These are phyloP conservation scores for Geotrichum citri-aurantii DNA, from an alignment of 1,139 yeast species.

Conservation along the genomic window DNA sequence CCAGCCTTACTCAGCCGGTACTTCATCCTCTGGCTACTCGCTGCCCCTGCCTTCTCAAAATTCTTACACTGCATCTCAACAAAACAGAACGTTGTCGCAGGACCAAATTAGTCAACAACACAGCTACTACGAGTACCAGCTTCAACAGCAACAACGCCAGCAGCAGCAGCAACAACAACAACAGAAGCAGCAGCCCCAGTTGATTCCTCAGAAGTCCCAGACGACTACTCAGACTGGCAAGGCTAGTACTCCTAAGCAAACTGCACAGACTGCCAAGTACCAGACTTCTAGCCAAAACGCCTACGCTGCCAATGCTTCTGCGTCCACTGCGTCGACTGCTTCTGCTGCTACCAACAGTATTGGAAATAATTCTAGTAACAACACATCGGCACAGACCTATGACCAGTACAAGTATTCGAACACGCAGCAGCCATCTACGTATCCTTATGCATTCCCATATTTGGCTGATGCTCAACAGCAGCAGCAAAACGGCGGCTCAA, in stretches of 20 bases:
- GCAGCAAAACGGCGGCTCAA: background rate
- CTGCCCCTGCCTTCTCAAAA: conserved; percentile 10
- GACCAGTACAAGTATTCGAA: background rate
- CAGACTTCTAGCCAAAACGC: background rate
- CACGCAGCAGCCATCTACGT: background rate
- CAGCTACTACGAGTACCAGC: background rate
- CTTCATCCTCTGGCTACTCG: conserved; percentile 5
- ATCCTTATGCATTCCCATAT: background rate
- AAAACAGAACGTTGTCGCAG: background rate
- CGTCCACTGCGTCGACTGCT: background rate
- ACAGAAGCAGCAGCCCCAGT: conserved; percentile 2
- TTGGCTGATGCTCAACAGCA: background rate
- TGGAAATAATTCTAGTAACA: background rate
- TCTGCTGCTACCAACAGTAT: background rate
- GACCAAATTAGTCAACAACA: background rate
- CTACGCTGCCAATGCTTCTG: background rate
- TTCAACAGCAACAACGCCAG: background rate
- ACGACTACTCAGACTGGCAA: background rate
- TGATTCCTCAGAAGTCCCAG: background rate
- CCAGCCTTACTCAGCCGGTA: conserved; percentile 8
- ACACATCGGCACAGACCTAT: background rate
- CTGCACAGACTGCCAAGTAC: background rate
- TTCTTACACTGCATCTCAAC: background rate
- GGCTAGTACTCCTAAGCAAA: background rate
- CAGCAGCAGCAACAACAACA: conserved; percentile 10